Evolutionary conservation across 164 flowering plant species (phyloP).

Genomic region (Chimonanthus salicifolius): DNA sequence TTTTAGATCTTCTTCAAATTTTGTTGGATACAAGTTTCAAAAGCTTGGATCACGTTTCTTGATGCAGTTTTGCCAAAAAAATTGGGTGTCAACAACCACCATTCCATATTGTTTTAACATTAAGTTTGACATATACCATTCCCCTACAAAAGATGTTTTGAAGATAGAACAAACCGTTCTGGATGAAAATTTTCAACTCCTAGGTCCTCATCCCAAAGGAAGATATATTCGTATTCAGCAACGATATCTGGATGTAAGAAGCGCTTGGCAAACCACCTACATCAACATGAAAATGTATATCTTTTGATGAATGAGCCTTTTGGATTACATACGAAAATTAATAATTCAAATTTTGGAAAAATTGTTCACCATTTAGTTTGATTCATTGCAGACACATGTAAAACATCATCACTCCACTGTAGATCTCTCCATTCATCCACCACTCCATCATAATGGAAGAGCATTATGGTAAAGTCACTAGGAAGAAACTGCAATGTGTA

Average conservation of each 20-base stretch:
- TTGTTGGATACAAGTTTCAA: too few species aligned
- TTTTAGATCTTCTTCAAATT: too few species aligned
- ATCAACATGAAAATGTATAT: background rate
- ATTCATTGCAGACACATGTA: constrained; percentile 64
- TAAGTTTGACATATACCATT: too few species aligned
- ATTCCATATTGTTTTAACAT: too few species aligned
- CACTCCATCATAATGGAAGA: constrained; percentile 82
- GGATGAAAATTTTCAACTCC: constrained; percentile 75
- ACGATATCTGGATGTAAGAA: constrained; percentile 88
- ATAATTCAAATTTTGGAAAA: too few species aligned
- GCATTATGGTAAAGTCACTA: constrained; percentile 63
- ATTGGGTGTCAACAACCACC: too few species aligned
- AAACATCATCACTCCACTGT: constrained; percentile 51
- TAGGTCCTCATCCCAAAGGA: constrained; percentile 93
- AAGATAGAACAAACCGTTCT: constrained; percentile 35
- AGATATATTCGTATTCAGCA: constrained; percentile 66
- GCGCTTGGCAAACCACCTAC: constrained; percentile 96
- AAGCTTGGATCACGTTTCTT: too few species aligned
- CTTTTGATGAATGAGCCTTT: background rate
- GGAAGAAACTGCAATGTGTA: constrained; percentile 51
- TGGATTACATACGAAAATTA: background rate
- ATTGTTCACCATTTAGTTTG: constrained; percentile 82
- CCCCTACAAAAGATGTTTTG: background rate
- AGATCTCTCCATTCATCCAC: constrained; percentile 72
- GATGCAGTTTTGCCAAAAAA: too few species aligned